phyloP scores from a whole-genome alignment of 2,329 filamentous ascomycete genomes.

The Penicillium palitans region DNA sequence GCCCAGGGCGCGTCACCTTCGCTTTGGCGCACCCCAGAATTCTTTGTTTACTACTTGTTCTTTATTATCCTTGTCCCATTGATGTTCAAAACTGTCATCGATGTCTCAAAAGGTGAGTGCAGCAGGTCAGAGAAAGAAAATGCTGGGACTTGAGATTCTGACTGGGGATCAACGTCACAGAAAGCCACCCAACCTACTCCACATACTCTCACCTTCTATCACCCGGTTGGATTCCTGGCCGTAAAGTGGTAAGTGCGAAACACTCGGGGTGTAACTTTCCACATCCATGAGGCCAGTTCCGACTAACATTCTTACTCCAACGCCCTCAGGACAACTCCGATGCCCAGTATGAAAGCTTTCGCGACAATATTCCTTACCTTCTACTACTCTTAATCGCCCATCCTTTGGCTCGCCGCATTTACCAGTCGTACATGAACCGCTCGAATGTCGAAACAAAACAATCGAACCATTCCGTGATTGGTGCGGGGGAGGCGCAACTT shows the following conservation, averaged over 20 bases:
- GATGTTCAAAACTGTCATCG: conserved; percentile 89
- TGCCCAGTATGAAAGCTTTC: conserved; percentile 80
- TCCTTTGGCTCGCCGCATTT: conserved; percentile 72
- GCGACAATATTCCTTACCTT: conserved; percentile 82
- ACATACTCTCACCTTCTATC: conserved; percentile 71
- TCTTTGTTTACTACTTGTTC: conserved; percentile 74
- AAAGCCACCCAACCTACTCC: conserved; percentile 75
- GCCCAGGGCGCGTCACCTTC: conserved; percentile 58
- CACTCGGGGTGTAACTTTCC: not conserved
- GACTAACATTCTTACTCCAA: conserved; percentile 25
- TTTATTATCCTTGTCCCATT: conserved; percentile 68
- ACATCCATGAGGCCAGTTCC: not conserved
- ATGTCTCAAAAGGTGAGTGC: conserved; percentile 75
- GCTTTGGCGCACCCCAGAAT: conserved; percentile 85
- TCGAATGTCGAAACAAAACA: conserved; percentile 28
- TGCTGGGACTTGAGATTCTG: conserved; percentile 12
- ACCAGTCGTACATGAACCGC: conserved; percentile 59
- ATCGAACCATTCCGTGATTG: conserved; percentile 23
- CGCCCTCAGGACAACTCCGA: conserved; percentile 78
- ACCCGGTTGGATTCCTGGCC: conserved; percentile 86
- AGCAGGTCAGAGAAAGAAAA: not conserved
- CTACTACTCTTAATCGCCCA: conserved; percentile 72
- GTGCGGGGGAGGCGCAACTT: conserved; percentile 57
- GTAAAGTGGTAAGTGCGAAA: conserved; percentile 69
- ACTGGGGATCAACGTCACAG: conserved; percentile 48